phyloP scores from a whole-genome alignment of 345 rosid species.

The Brassica juncea region DNA sequence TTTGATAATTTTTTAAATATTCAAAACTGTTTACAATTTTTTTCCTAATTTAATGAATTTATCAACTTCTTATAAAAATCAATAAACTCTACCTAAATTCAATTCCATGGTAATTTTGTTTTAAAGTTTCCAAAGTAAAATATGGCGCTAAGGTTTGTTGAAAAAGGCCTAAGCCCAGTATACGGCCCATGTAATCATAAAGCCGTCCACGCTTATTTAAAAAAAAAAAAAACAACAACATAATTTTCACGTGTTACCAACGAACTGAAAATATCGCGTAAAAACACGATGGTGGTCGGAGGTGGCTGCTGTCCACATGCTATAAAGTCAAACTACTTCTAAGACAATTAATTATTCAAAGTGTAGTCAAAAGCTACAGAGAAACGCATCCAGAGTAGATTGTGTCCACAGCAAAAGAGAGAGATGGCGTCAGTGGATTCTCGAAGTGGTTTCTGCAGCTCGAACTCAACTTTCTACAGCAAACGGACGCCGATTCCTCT shows the following conservation, averaged over 20 bases:
- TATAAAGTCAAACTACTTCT: neutral
- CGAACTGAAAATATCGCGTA: slow-evolving; percentile 18
- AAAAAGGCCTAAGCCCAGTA: neutral
- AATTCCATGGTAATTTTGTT: neutral
- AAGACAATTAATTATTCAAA: neutral
- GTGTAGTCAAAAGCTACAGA: neutral
- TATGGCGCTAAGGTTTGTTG: neutral
- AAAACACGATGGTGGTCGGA: neutral
- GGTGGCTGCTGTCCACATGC: no score
- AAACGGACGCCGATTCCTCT: slow-evolving; percentile 57
- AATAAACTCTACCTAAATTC: neutral
- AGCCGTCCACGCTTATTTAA: neutral
- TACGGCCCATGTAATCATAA: neutral
- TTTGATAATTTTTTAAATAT: no score
- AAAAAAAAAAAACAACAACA: no score
- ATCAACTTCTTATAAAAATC: neutral
- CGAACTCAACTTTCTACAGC: slow-evolving; percentile 70
- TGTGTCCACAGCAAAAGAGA: neutral
- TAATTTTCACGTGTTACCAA: slow-evolving; percentile 21
- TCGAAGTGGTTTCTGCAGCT: slow-evolving; percentile 67
- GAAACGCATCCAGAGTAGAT: neutral
- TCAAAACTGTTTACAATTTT: neutral
- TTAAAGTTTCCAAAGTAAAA: neutral
- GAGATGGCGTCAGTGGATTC: slow-evolving; percentile 27
- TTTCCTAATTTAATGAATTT: neutral